These are phyloP conservation scores for Talaromyces piceae DNA, from an alignment of 2,329 filamentous ascomycete genomes.

Conservation along the genomic window DNA sequence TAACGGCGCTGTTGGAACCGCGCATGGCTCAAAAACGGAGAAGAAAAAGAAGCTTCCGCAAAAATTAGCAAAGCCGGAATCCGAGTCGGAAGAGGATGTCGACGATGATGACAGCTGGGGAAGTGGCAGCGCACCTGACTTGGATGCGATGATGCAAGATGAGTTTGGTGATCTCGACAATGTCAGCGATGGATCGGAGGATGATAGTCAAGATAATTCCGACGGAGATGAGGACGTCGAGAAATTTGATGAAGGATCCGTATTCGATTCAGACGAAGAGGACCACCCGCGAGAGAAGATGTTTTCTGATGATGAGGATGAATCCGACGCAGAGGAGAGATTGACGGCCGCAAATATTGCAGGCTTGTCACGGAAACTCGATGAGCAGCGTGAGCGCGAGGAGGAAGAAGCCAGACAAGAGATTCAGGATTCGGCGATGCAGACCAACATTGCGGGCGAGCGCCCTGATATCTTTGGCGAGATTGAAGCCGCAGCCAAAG, in stretches of 20 bases:
- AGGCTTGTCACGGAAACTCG: constrained; percentile 77
- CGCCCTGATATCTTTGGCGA: constrained; percentile 57
- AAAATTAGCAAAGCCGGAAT: constrained; percentile 29
- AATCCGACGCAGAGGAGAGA: constrained; percentile 79
- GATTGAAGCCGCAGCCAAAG: constrained; percentile 51
- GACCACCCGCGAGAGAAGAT: constrained; percentile 54
- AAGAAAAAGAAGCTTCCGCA: constrained; percentile 30
- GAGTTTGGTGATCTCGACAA: constrained; percentile 40
- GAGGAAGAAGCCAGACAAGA: constrained; percentile 79
- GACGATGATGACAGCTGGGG: constrained; percentile 25
- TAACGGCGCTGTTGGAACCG: constrained; percentile 20
- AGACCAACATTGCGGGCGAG: constrained; percentile 87
- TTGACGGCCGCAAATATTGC: constrained; percentile 95
- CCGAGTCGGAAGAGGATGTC: constrained; percentile 25
- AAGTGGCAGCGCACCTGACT: constrained; percentile 22
- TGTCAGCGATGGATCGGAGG: constrained; percentile 38
- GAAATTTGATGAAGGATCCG: constrained; percentile 49
- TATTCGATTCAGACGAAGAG: constrained; percentile 63
- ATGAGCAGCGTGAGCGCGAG: constrained; percentile 67
- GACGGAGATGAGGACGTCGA: constrained; percentile 49
- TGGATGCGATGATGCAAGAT: constrained; percentile 36
- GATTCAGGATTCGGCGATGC: constrained; percentile 73
- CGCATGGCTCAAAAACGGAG: constrained; percentile 29
- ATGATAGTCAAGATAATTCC: constrained; percentile 43
- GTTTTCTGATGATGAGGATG: constrained; percentile 93